A percentile compares a stretch with the other conserved stretches of the same genome.
phyloP scores from a whole-genome alignment of 75 land plant species.

The Pinus taeda region DNA sequence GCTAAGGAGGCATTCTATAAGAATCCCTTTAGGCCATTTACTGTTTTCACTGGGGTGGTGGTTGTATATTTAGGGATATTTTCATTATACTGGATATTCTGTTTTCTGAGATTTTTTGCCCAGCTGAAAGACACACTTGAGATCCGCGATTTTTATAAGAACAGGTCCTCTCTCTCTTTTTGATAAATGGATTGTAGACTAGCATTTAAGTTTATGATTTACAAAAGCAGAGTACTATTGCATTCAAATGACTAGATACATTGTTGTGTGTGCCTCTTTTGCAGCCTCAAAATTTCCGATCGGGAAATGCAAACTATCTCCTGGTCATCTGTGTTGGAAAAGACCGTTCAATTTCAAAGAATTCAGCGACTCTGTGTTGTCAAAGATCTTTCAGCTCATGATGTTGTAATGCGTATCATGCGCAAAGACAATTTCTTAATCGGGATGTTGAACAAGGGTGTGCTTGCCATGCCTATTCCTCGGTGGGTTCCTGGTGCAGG shows the following conservation, averaged over 20 bases:
- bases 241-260: neutral
- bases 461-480: conserved; percentile 77
- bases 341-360: conserved; percentile 70
- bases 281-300: conserved; percentile 85
- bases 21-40: conserved; percentile 85
- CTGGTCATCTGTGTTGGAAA: conserved; percentile 84
- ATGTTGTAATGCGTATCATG: conserved; percentile 95
- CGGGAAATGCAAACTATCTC: conserved; percentile 83
- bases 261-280: conserved; percentile 13
- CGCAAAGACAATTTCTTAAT: conserved; percentile 97
- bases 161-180: conserved; percentile 35
- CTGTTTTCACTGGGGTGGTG: conserved; percentile 64
- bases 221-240: neutral
- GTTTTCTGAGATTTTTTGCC: conserved; percentile 86
- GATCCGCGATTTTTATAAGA: conserved; percentile 77
- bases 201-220: neutral
- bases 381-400: conserved; percentile 88
- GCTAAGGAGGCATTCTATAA: conserved; percentile 67
- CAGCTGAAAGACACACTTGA: conserved; percentile 84
- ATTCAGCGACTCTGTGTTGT: conserved; percentile 74
- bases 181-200: neutral
- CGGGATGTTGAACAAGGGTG: conserved; percentile 96
- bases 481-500: conserved; percentile 96
- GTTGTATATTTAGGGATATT: conserved; percentile 73
- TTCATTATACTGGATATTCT: conserved; percentile 82